Percentiles rank a stretch among this genome's conserved stretches.
Conservation (phyloP, 2,329 filamentous ascomycete species). For the Nemania diffusa region DNA sequence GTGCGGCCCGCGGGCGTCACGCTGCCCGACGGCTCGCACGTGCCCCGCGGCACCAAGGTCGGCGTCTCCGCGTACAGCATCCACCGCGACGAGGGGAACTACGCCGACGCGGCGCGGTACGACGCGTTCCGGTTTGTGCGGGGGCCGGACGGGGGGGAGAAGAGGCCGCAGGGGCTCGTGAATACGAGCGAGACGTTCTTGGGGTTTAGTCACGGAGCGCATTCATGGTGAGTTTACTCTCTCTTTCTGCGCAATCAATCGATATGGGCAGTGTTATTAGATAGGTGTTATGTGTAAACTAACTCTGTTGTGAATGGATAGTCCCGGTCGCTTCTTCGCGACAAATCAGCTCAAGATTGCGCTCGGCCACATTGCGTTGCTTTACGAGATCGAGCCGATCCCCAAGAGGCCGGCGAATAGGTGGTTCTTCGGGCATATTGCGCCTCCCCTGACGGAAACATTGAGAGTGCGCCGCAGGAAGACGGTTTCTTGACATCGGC, state of each 20-base stretch:
- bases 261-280: not conserved
- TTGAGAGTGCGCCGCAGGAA: slow-evolving; percentile 40
- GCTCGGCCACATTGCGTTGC: slow-evolving; percentile 48
- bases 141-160: slow-evolving; percentile 25
- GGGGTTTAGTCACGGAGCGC: slow-evolving; percentile 52
- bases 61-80: slow-evolving; percentile 50
- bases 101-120: slow-evolving; percentile 49
- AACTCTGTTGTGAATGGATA: slow-evolving; percentile 23
- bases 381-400: slow-evolving; percentile 52
- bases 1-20: slow-evolving; percentile 49
- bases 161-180: slow-evolving; percentile 42
- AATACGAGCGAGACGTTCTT: slow-evolving; percentile 50
- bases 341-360: slow-evolving; percentile 53
- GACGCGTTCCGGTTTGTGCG: slow-evolving; percentile 53
- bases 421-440: slow-evolving; percentile 48
- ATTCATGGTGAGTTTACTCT: slow-evolving; percentile 49
- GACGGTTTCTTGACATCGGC: not conserved
- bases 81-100: slow-evolving; percentile 50
- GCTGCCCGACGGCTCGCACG: slow-evolving; percentile 49
- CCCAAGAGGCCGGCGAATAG: slow-evolving; percentile 40
- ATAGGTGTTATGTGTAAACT: not conserved
- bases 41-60: slow-evolving; percentile 51
- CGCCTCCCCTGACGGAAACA: slow-evolving; percentile 42
- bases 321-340: slow-evolving; percentile 54
- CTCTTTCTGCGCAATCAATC: not conserved